These are phyloP conservation scores for Pulveroboletus ravenelii DNA, from an alignment of 768 basidiomycete species.

Conservation along the genomic window DNA sequence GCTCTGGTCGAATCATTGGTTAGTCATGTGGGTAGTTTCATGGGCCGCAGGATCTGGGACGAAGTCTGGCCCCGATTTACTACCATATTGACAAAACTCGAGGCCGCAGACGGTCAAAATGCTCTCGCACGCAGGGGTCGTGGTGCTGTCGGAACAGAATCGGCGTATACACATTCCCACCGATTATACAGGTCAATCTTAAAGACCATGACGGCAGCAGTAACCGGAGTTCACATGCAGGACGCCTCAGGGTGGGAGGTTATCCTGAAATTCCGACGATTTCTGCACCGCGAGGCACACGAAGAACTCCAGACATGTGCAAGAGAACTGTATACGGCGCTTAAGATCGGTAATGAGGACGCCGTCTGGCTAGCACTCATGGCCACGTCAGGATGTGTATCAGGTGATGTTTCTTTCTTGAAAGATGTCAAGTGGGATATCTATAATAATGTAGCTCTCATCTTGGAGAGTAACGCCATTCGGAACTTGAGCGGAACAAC, in stretches of 20 bases:
- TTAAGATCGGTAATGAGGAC: slow-evolving; percentile 65
- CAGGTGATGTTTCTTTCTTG: slow-evolving; percentile 47
- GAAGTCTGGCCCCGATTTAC: slow-evolving; percentile 89
- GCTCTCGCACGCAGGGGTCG: slow-evolving; percentile 59
- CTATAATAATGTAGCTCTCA: slow-evolving; percentile 31
- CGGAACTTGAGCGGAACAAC: neutral
- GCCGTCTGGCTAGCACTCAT: slow-evolving; percentile 77
- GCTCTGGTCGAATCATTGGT: slow-evolving; percentile 69
- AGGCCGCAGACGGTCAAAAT: slow-evolving; percentile 56
- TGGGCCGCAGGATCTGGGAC: slow-evolving; percentile 82
- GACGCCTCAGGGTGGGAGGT: slow-evolving; percentile 81
- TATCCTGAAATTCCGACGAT: slow-evolving; percentile 68
- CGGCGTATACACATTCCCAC: slow-evolving; percentile 78
- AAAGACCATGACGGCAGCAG: slow-evolving; percentile 64
- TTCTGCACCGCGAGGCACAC: slow-evolving; percentile 62
- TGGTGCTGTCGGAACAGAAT: slow-evolving; percentile 55
- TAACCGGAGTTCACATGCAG: slow-evolving; percentile 61
- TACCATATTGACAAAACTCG: slow-evolving; percentile 53
- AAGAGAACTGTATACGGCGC: slow-evolving; percentile 55
- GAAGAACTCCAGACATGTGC: slow-evolving; percentile 71
- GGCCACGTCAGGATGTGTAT: slow-evolving; percentile 45
- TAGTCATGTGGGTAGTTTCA: slow-evolving; percentile 72
- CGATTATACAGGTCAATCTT: slow-evolving; percentile 75
- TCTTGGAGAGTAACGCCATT: slow-evolving; percentile 28
- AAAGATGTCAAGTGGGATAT: slow-evolving; percentile 62